Evolutionary conservation across 306 rosid species (phyloP).

Genomic region (Casuarina equisetifolia): DNA sequence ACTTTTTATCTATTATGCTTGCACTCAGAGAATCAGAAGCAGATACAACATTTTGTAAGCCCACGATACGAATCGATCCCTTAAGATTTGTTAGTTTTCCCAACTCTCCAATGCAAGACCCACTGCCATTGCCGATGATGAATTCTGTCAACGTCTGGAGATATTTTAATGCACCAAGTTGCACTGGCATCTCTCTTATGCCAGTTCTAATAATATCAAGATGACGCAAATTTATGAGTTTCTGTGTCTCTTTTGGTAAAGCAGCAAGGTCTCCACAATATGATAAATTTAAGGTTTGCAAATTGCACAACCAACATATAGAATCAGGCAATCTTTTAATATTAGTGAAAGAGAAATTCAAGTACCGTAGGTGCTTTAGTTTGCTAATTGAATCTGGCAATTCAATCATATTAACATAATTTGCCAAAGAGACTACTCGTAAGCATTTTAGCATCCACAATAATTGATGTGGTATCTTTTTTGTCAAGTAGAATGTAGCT

Average conservation of each 20-base stretch:
- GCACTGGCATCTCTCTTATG: not conserved
- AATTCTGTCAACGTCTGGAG: not conserved
- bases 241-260: no score
- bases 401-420: not conserved
- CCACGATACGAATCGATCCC: rapidly evolving
- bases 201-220: not conserved
- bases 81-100: not conserved
- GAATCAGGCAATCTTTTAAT: slow-evolving; percentile 10
- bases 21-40: not conserved
- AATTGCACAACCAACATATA: slow-evolving; percentile 4
- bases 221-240: no score
- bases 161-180: not conserved
- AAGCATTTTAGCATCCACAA: not conserved
- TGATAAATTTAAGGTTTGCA: slow-evolving; percentile 18
- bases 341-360: not conserved
- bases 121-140: not conserved
- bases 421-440: not conserved
- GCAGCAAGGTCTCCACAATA: no score
- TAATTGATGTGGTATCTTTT: no score
- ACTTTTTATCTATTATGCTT: not conserved
- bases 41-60: not conserved
- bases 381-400: slow-evolving; percentile 10
- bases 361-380: slow-evolving; percentile 15
- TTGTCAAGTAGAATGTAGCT: no score
- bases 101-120: not conserved